These are phyloP conservation scores for Amanita exitialis DNA, from an alignment of 768 basidiomycete genomes.

Conservation along the genomic window DNA sequence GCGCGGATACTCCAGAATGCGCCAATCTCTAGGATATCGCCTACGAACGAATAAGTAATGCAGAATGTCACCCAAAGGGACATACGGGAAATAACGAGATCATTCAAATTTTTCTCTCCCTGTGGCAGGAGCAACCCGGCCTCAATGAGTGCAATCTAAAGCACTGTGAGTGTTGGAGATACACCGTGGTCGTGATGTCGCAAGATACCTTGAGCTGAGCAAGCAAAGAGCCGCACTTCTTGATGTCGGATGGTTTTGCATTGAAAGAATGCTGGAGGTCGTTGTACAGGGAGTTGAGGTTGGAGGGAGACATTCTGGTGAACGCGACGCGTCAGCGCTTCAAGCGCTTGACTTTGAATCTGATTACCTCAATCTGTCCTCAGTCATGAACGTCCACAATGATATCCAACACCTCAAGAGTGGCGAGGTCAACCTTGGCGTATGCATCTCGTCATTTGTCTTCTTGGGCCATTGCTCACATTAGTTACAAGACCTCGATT, in stretches of 20 bases:
- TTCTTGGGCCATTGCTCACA: background rate
- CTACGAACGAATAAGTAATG: slow-evolving; percentile 25
- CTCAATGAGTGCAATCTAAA: slow-evolving; percentile 68
- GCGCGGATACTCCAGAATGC: slow-evolving; percentile 89
- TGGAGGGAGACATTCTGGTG: slow-evolving; percentile 14
- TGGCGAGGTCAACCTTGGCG: slow-evolving; percentile 96
- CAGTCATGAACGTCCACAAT: slow-evolving; percentile 46
- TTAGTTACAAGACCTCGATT: slow-evolving; percentile 76
- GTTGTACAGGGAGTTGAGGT: slow-evolving; percentile 47
- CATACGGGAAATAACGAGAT: slow-evolving; percentile 69
- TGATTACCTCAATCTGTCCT: slow-evolving; percentile 14
- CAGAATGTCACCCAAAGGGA: slow-evolving; percentile 7
- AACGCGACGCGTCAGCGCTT: slow-evolving; percentile 45
- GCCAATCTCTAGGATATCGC: slow-evolving; percentile 93
- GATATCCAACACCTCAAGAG: slow-evolving; percentile 84
- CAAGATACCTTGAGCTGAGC: slow-evolving; percentile 62
- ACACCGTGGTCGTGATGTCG: background rate
- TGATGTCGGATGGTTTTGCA: slow-evolving; percentile 55
- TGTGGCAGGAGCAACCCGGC: slow-evolving; percentile 71
- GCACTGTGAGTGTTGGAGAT: background rate
- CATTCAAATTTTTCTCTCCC: slow-evolving; percentile 48
- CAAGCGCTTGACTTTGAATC: slow-evolving; percentile 16
- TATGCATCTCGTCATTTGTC: slow-evolving; percentile 30
- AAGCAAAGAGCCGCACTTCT: slow-evolving; percentile 52
- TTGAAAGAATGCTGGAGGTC: slow-evolving; percentile 61